phyloP scores from a whole-genome alignment of 306 rosid genomes.

The Begonia peltatifolia region DNA sequence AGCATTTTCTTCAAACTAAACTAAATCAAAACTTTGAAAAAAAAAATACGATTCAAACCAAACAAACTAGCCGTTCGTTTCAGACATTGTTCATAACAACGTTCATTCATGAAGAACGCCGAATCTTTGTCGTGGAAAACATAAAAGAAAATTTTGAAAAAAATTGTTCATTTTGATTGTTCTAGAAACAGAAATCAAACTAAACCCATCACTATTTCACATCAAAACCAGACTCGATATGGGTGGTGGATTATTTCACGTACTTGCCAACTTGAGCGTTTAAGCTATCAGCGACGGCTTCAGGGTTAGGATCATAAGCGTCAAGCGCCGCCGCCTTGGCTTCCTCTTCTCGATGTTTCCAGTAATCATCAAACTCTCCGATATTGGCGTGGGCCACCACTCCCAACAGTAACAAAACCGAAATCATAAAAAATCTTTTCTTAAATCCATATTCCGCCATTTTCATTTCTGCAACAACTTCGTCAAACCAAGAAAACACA shows the following conservation, averaged over 20 bases:
- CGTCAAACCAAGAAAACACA: not conserved
- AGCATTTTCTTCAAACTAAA: too few species aligned
- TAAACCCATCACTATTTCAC: not conserved
- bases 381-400: conserved; percentile 16
- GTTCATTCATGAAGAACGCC: not conserved
- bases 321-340: conserved; percentile 13
- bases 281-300: conserved; percentile 19
- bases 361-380: conserved; percentile 26
- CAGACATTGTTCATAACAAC: not conserved
- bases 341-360: conserved; percentile 25
- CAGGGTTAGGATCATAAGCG: conserved; percentile 30
- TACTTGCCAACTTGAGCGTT: conserved; percentile 26
- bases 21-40: too few species aligned
- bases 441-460: not conserved
- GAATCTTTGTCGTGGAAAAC: not conserved
- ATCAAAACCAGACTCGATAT: not conserved
- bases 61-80: not conserved
- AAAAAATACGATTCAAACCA: too few species aligned
- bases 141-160: too few species aligned
- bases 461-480: not conserved
- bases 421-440: conserved; percentile 1
- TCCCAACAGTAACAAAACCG: conserved; percentile 15
- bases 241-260: conserved; percentile 1
- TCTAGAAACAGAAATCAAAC: not conserved
- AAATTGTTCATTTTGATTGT: too few species aligned